phyloP scores from a whole-genome alignment of 202 grass and related monocot species.

The Digitaria exilis region DNA sequence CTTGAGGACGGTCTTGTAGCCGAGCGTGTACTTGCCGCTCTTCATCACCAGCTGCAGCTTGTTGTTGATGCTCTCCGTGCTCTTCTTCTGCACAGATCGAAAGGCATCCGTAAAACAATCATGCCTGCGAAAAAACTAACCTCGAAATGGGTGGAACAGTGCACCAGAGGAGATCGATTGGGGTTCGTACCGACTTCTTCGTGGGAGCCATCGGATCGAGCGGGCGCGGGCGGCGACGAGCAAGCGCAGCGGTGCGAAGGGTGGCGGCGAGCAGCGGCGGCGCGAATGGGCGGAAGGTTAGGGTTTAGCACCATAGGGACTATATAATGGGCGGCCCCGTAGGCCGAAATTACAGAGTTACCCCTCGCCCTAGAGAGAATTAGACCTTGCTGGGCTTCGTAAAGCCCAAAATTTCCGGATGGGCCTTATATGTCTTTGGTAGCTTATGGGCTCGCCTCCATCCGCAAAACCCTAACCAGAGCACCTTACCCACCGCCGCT shows the following conservation, averaged over 20 bases:
- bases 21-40: conserved; percentile 93
- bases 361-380: not conserved
- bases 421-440: not conserved
- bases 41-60: conserved; percentile 96
- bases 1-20: conserved; percentile 96
- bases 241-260: not conserved
- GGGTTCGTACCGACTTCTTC: conserved; percentile 77
- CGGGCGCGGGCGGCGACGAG: not conserved
- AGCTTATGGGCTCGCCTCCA: not conserved
- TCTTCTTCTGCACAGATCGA: conserved; percentile 84
- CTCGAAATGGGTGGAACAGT: conserved; percentile 1
- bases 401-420: not conserved
- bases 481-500: not conserved
- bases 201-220: conserved; percentile 71
- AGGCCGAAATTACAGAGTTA: not conserved
- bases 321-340: conserved; percentile 9
- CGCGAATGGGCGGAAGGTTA: conserved; percentile 42
- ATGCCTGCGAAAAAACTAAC: not conserved
- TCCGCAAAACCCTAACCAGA: conserved; percentile 5
- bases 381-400: not conserved
- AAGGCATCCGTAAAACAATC: not conserved
- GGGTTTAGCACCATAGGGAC: conserved; percentile 22
- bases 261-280: conserved; percentile 18
- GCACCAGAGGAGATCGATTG: not conserved
- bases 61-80: conserved; percentile 93